phyloP scores from a whole-genome alignment of 2,329 filamentous ascomycete genomes.

The Cladophialophora chaetospira region DNA sequence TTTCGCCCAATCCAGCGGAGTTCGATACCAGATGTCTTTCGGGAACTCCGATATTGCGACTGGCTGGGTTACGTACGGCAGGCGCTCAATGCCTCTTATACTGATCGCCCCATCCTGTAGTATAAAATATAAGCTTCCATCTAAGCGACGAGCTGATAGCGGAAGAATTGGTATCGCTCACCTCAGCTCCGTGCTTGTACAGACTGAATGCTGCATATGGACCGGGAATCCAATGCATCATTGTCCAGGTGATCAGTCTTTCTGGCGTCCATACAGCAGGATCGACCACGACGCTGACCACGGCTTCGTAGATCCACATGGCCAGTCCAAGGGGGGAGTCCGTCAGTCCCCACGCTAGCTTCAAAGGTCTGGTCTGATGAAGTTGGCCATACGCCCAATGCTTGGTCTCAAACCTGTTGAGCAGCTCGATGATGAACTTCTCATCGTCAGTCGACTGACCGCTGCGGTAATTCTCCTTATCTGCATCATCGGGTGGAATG shows the following conservation, averaged over 20 bases:
- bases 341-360: conserved; percentile 32
- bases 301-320: conserved; percentile 36
- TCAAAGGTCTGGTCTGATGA: conserved; percentile 32
- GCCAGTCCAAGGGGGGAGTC: conserved; percentile 36
- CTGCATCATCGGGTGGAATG: conserved; percentile 14
- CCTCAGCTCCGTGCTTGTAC: conserved; percentile 29
- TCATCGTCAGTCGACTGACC: conserved; percentile 26
- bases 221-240: conserved; percentile 36
- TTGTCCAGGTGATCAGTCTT: conserved; percentile 36
- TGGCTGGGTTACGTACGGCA: conserved; percentile 22
- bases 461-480: conserved; percentile 9
- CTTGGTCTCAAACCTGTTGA: conserved; percentile 17
- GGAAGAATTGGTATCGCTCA: neutral
- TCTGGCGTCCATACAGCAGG: conserved; percentile 31
- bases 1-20: conserved; percentile 20
- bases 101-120: conserved; percentile 18
- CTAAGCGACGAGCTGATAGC: neutral
- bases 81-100: neutral
- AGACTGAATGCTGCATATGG: conserved; percentile 26
- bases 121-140: neutral
- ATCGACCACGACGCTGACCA: conserved; percentile 29
- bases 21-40: conserved; percentile 21
- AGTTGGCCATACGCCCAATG: conserved; percentile 27
- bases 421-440: conserved; percentile 19
- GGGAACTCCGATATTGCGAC: conserved; percentile 26